phyloP scores from a whole-genome alignment of 1,284 basidiomycete genomes.

The Heimioporus retisporus region DNA sequence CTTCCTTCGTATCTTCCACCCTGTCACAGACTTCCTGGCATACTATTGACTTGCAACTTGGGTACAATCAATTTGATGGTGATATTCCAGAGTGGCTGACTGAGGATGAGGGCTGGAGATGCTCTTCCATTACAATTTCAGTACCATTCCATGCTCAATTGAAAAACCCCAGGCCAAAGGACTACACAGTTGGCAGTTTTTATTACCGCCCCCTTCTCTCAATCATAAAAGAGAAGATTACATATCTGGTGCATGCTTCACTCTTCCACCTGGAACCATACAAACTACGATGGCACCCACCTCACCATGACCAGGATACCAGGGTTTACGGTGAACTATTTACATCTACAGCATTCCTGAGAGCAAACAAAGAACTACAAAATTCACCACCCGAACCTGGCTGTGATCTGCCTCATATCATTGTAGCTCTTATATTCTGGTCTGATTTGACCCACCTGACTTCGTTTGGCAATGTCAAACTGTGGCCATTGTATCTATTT shows the following conservation, averaged over 20 bases:
- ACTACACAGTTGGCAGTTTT: neutral
- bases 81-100: neutral
- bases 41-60: neutral
- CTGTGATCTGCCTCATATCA: conserved; percentile 6
- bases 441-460: conserved; percentile 18
- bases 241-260: neutral
- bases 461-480: conserved; percentile 10
- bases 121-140: neutral
- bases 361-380: neutral
- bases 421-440: conserved; percentile 14
- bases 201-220: neutral
- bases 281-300: neutral
- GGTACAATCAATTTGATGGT: neutral
- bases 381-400: neutral
- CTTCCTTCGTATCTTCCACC: too few relatives aligned
- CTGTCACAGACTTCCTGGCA: neutral
- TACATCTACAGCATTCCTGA: neutral
- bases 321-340: neutral
- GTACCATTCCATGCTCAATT: neutral
- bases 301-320: neutral
- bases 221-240: neutral
- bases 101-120: neutral
- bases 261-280: neutral
- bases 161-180: neutral
- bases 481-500: conserved; percentile 46